These are phyloP conservation scores for Mallotus nudiflorus DNA, from an alignment of 345 rosid species.

Conservation along the genomic window DNA sequence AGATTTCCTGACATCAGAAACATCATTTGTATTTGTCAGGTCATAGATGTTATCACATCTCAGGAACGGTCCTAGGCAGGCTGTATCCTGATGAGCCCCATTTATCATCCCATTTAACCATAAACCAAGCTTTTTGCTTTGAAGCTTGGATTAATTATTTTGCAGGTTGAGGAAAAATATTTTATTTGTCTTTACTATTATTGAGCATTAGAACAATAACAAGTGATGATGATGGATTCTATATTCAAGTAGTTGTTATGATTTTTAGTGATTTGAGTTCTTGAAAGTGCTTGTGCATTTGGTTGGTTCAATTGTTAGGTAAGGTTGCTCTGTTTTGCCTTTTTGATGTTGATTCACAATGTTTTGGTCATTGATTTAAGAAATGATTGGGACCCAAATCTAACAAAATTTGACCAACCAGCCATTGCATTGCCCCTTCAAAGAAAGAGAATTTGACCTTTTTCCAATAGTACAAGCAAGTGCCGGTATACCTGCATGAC, in stretches of 20 bases:
- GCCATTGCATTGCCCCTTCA: neutral
- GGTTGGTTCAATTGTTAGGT: neutral
- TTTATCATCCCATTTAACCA: neutral
- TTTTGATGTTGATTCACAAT: neutral
- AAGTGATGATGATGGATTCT: neutral
- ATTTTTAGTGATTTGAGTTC: neutral
- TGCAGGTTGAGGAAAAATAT: neutral
- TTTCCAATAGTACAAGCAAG: too few relatives aligned
- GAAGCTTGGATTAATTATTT: constrained; percentile 16
- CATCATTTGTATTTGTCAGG: neutral
- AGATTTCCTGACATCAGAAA: constrained; percentile 12
- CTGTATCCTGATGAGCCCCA: neutral
- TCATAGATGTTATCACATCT: constrained; percentile 3
- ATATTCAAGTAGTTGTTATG: constrained; percentile 2
- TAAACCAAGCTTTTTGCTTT: neutral
- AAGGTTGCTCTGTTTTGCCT: neutral
- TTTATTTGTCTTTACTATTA: neutral
- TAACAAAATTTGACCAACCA: neutral
- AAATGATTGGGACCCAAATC: neutral
- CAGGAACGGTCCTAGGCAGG: neutral
- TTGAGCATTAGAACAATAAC: neutral
- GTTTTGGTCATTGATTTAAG: neutral
- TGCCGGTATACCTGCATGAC: too few relatives aligned
- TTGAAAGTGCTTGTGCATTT: constrained; percentile 4
- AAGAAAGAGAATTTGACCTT: too few relatives aligned